Percentiles rank a stretch among this genome's conserved stretches.
Evolutionary conservation across 78 protist species (phyloP).

Genomic region (Planoprotostelium fungivorum): DNA sequence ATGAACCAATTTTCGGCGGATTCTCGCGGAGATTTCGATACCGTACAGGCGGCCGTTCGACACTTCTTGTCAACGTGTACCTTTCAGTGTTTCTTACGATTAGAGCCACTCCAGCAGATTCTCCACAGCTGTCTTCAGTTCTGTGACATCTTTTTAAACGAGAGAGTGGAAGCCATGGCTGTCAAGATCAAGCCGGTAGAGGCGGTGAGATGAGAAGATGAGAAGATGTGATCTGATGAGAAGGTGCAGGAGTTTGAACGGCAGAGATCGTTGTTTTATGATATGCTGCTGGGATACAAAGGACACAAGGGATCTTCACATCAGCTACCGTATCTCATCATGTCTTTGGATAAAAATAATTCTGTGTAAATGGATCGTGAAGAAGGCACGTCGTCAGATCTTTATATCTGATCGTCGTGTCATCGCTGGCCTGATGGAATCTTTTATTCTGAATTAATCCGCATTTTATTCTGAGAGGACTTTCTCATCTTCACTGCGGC

Average conservation of each 20-base stretch:
- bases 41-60: background rate
- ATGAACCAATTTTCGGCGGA: background rate
- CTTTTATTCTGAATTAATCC: too few species aligned
- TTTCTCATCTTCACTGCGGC: too few species aligned
- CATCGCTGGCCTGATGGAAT: too few species aligned
- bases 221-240: too few species aligned
- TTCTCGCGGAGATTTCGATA: background rate
- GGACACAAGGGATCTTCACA: background rate
- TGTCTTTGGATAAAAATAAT: background rate
- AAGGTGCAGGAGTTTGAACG: background rate
- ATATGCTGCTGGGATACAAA: background rate
- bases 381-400: too few species aligned
- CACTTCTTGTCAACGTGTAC: background rate
- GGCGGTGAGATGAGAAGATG: background rate
- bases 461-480: too few species aligned
- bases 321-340: background rate
- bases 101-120: background rate
- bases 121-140: background rate
- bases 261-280: background rate
- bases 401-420: too few species aligned
- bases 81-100: background rate
- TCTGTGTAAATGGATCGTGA: too few species aligned
- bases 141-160: background rate
- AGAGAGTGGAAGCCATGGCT: background rate
- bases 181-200: background rate